Conservation (phyloP, 768 basidiomycete genomes). For the Hemileccinum impolitum region DNA sequence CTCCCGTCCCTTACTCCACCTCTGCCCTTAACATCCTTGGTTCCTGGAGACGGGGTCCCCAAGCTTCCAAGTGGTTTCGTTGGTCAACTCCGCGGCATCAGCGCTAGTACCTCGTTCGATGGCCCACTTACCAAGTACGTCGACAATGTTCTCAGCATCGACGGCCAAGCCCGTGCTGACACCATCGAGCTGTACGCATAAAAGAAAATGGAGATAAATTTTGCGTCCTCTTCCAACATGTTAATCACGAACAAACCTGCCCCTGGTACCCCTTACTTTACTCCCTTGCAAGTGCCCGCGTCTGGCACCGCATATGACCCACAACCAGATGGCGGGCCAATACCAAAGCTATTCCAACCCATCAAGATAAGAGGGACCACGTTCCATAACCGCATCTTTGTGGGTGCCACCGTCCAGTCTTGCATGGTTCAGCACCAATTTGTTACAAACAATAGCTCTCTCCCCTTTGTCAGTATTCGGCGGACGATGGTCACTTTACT, state of each 20-base stretch:
- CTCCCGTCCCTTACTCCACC: too few species aligned
- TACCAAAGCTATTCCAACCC: constrained; percentile 51
- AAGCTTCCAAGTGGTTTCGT: too few species aligned
- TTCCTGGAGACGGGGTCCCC: too few species aligned
- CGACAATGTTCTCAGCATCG: neutral
- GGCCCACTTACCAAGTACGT: too few species aligned
- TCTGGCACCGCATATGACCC: constrained; percentile 44
- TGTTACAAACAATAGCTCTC: constrained; percentile 35
- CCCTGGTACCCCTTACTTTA: constrained; percentile 42
- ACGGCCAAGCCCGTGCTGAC: neutral
- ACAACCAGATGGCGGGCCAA: constrained; percentile 37
- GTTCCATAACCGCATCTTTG: constrained; percentile 55
- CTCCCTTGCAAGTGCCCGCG: constrained; percentile 42
- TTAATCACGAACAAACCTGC: constrained; percentile 37
- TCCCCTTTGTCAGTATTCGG: constrained; percentile 60
- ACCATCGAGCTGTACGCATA: neutral
- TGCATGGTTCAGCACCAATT: neutral
- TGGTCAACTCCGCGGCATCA: too few species aligned
- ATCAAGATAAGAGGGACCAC: constrained; percentile 50
- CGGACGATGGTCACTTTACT: constrained; percentile 48
- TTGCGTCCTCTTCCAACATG: neutral
- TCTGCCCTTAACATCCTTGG: too few species aligned
- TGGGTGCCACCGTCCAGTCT: constrained; percentile 24
- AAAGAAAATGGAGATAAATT: neutral
- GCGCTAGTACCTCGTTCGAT: too few species aligned